Percentiles rank a stretch among this genome's conserved stretches.
These are phyloP conservation scores for Nyctanthes arbortristis DNA, from an alignment of 257 asterid species.

Conservation along the genomic window DNA sequence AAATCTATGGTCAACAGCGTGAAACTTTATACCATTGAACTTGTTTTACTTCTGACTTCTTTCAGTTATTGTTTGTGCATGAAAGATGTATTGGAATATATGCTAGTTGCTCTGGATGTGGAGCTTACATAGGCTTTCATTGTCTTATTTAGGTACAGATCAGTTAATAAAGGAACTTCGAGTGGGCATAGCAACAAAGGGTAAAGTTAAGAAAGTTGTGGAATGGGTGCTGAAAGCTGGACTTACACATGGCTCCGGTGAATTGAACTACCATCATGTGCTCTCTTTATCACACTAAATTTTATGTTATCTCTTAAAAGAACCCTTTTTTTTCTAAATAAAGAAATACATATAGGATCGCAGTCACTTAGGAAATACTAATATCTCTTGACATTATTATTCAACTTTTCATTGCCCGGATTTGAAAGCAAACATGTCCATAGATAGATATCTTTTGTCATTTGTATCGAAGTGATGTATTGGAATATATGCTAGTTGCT, in stretches of 20 bases:
- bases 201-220: constrained; percentile 57
- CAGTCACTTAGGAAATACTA: too few relatives aligned
- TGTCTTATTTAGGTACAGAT: constrained; percentile 39
- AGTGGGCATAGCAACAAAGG: constrained; percentile 44
- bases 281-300: constrained; percentile 16
- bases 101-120: neutral
- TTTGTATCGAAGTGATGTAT: neutral
- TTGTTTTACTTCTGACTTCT: neutral
- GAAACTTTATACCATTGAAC: neutral
- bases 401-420: neutral
- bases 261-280: constrained; percentile 47
- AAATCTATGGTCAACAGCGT: neutral
- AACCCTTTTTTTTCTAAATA: too few relatives aligned
- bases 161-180: constrained; percentile 41
- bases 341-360: too few relatives aligned
- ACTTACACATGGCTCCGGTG: constrained; percentile 46
- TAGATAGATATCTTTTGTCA: too few relatives aligned
- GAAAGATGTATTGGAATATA: neutral
- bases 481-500: neutral
- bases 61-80: neutral
- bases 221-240: constrained; percentile 62
- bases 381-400: neutral
- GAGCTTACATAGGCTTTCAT: neutral
- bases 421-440: too few relatives aligned
- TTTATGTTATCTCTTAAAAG: neutral